Evolutionary conservation across 2,329 filamentous ascomycete genomes (phyloP).

Genomic region (Fusarium algeriense): DNA sequence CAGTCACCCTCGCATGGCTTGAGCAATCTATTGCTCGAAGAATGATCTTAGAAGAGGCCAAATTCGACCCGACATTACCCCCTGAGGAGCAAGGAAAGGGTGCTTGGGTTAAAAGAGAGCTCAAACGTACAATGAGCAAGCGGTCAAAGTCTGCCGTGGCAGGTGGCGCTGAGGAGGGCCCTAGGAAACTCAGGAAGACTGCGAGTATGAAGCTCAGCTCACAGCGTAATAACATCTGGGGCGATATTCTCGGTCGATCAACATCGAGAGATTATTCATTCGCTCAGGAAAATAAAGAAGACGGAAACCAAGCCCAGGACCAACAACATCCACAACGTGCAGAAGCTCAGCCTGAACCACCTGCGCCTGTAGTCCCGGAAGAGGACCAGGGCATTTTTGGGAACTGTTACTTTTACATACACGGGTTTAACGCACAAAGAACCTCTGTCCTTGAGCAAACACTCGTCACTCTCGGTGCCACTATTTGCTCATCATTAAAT

Average conservation of each 20-base stretch:
- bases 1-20: constrained; percentile 88
- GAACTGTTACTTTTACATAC: constrained; percentile 68
- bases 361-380: constrained; percentile 26
- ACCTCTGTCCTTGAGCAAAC: constrained; percentile 62
- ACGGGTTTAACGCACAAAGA: constrained; percentile 68
- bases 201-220: constrained; percentile 85
- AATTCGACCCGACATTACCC: constrained; percentile 82
- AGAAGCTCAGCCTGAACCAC: constrained; percentile 16
- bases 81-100: constrained; percentile 78
- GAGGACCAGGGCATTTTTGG: constrained; percentile 62
- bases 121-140: constrained; percentile 67
- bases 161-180: constrained; percentile 66
- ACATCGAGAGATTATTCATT: constrained; percentile 53
- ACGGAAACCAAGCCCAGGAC: constrained; percentile 12
- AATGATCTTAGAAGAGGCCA: constrained; percentile 90
- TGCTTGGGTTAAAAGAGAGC: constrained; percentile 73
- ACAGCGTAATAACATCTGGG: constrained; percentile 89
- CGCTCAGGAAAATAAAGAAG: constrained; percentile 39
- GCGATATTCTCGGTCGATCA: constrained; percentile 77
- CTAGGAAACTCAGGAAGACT: constrained; percentile 86
- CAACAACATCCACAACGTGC: constrained; percentile 17
- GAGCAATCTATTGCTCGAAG: constrained; percentile 84
- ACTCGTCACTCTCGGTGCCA: constrained; percentile 62
- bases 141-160: constrained; percentile 64
- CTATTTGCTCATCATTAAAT: constrained; percentile 57